Evolutionary conservation across 176 grass and related monocot species (phyloP).

Genomic region (Oryza officinalis): DNA sequence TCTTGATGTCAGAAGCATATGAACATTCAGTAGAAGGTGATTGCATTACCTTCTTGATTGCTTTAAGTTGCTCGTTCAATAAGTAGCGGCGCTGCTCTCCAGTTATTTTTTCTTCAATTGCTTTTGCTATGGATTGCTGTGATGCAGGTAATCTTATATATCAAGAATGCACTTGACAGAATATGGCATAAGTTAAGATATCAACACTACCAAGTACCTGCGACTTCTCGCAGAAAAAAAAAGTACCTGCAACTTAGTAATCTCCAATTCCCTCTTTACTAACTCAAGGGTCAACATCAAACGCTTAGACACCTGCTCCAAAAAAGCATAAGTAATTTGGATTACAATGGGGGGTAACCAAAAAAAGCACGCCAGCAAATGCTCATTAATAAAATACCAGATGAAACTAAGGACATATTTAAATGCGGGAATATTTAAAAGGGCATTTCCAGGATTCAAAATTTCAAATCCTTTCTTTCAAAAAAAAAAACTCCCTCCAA

Average conservation of each 20-base stretch:
- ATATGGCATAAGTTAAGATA: neutral
- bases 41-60: constrained; percentile 68
- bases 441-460: neutral
- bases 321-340: constrained; percentile 14
- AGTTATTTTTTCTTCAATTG: constrained; percentile 80
- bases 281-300: constrained; percentile 60
- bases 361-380: neutral
- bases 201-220: constrained; percentile 42
- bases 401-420: neutral
- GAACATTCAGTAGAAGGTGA: neutral
- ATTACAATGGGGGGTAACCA: neutral
- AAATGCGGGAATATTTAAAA: neutral
- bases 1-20: constrained; percentile 1
- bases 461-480: neutral
- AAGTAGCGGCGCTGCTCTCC: constrained; percentile 76
- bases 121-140: constrained; percentile 82
- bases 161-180: constrained; percentile 9
- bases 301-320: constrained; percentile 51
- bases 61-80: constrained; percentile 78
- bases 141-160: constrained; percentile 3
- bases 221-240: constrained; percentile 23
- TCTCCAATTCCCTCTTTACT: constrained; percentile 72
- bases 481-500: neutral
- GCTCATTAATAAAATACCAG: neutral
- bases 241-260: constrained; percentile 63